Conservation (phyloP, 192 early-diverging fungal species). For the Glomus cerebriforme region DNA sequence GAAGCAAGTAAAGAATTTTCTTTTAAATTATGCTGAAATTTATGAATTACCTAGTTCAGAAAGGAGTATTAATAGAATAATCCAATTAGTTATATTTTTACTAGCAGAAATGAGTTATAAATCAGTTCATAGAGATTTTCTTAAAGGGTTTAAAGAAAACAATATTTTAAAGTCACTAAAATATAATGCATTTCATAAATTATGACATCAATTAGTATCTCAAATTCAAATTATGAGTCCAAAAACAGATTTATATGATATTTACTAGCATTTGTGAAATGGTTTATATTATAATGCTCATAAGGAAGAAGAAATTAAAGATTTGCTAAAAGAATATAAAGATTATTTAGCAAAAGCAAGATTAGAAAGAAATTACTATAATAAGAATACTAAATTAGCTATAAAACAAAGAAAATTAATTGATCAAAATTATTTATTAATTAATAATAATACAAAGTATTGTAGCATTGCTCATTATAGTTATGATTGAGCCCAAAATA, state of each 20-base stretch:
- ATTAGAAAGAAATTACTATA: conserved; percentile 31
- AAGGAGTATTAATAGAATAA: conserved; percentile 20
- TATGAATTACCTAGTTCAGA: conserved; percentile 18
- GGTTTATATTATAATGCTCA: conserved; percentile 21
- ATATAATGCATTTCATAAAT: conserved; percentile 27
- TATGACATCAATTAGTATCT: conserved; percentile 26
- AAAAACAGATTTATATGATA: conserved; percentile 22
- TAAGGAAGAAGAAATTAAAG: conserved; percentile 9
- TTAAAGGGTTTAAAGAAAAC: conserved; percentile 10
- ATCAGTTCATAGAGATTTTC: conserved; percentile 25
- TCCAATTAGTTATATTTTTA: conserved; percentile 17
- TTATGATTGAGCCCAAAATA: conserved; percentile 27
- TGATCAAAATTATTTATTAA: not conserved
- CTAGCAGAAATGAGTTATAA: conserved; percentile 16
- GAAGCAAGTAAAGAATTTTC: conserved; percentile 13
- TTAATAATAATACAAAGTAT: not conserved
- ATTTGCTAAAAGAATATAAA: conserved; percentile 19
- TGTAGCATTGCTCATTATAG: conserved; percentile 27
- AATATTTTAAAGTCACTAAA: conserved; percentile 20
- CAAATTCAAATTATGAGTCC: conserved; percentile 29
- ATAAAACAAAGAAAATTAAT: conserved; percentile 23
- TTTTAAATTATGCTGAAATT: conserved; percentile 20
- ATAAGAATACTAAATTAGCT: conserved; percentile 31
- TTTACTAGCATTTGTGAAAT: conserved; percentile 8
- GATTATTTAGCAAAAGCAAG: conserved; percentile 9